Base-by-base conservation (phyloP, 805 yeast genomes). In the Ogataea glucozyma region DNA sequence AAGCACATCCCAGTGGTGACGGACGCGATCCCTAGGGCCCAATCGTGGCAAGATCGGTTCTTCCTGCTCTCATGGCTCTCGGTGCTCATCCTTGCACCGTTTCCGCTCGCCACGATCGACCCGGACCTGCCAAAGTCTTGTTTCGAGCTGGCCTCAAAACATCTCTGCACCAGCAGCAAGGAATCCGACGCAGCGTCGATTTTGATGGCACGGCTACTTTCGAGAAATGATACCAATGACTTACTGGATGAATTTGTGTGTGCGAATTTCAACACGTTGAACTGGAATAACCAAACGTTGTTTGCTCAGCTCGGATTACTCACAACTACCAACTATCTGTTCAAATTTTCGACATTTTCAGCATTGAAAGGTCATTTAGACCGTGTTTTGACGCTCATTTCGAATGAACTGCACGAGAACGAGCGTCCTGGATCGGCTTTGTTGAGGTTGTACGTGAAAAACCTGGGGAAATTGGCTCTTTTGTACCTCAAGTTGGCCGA, bases 41-140 rank as follows among this genome's bases (percentile, higher is more conserved):
- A 48, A 6, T n/a, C 37, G 13, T 79, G 84, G 86, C 69, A 73
- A 37, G 68, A 67, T 22, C 57, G 65, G 26, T 81, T 67, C 43
- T 61, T 82, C 9, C 56, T 80, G 31, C 61, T 88, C 7, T 66
- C 85, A 3, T 90, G 96, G 96, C 69, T 88, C 8, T 73, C 83
- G 0, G 78, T 83, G 8, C 64, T 89, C 17, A 73, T 81, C 0
- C 65, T 85, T n/a, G 78, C 82, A 0, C 97, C 98, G 0, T 89
- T 90, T 56, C 72, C 77, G 2, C 65, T 90, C 19, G 62, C 60
- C 1, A 48, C 63, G 0, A 61, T 83, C 12, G 36, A 58, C 2
- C 44, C 56, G 0, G 43, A 61, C 0, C 59, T 75, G 6, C 54
- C 74, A 4, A 48, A 53, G 1, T 40, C 58, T 2, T 52, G 83